These are phyloP conservation scores for Dendrobium nobile DNA, from an alignment of 106 monocot species.

Conservation along the genomic window DNA sequence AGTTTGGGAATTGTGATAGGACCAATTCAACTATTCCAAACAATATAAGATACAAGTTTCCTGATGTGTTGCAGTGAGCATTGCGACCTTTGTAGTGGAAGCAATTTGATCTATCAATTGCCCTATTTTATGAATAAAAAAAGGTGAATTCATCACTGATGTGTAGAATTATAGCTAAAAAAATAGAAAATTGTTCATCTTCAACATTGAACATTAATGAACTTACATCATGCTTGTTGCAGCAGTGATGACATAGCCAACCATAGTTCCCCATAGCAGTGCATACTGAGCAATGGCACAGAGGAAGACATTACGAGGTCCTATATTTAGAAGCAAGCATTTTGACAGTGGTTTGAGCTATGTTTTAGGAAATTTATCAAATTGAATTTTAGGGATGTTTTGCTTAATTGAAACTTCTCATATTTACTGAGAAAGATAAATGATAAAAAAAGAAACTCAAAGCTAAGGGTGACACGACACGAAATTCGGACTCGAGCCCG, in stretches of 20 bases:
- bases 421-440: no score
- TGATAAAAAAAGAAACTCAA: no score
- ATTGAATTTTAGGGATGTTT: no score
- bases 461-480: no score
- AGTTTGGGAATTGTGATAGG: slow-evolving; percentile 47
- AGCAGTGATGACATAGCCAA: slow-evolving; percentile 60
- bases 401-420: no score
- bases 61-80: slow-evolving; percentile 28
- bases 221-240: slow-evolving; percentile 61
- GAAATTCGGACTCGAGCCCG: no score
- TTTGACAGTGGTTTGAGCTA: no score
- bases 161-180: neutral
- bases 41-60: slow-evolving; percentile 18
- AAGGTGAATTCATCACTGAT: neutral
- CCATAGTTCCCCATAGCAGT: slow-evolving; percentile 63
- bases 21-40: slow-evolving; percentile 42
- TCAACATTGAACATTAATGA: neutral
- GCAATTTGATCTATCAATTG: slow-evolving; percentile 24
- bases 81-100: slow-evolving; percentile 23
- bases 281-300: slow-evolving; percentile 49
- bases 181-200: neutral
- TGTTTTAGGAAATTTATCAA: no score
- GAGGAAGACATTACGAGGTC: slow-evolving; percentile 42
- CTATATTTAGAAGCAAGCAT: slow-evolving; percentile 14
- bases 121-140: slow-evolving; percentile 14